phyloP scores from a whole-genome alignment of 2,329 filamentous ascomycete species.

The Neofusicoccum sp. region DNA sequence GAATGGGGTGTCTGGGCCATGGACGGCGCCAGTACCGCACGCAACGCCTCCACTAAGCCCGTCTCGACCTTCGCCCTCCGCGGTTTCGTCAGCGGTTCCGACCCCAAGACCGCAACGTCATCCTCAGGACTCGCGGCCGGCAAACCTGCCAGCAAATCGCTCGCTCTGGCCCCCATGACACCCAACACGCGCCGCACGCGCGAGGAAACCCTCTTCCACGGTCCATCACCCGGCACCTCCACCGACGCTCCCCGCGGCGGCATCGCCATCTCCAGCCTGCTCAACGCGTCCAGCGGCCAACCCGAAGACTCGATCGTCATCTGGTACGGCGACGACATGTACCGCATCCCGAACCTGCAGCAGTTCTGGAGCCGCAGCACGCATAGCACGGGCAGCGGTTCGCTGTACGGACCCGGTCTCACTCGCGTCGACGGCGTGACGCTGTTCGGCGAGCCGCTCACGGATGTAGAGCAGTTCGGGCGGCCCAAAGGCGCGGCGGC shows the following conservation, averaged over 20 bases:
- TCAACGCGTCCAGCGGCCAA: slow-evolving; percentile 29
- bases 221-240: slow-evolving; percentile 32
- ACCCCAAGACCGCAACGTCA: slow-evolving; percentile 20
- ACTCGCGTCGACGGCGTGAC: slow-evolving; percentile 42
- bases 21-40: slow-evolving; percentile 32
- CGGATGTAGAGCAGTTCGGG: slow-evolving; percentile 44
- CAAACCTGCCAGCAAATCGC: slow-evolving; percentile 31
- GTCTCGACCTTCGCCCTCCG: slow-evolving; percentile 34
- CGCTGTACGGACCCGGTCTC: slow-evolving; percentile 42
- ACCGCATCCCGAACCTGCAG: slow-evolving; percentile 45
- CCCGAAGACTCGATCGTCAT: slow-evolving; percentile 47
- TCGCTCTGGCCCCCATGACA: slow-evolving; percentile 49
- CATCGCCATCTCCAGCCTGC: slow-evolving; percentile 38
- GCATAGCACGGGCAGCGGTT: slow-evolving; percentile 32
- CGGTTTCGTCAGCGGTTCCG: slow-evolving; percentile 32
- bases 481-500: slow-evolving; percentile 35
- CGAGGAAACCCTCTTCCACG: slow-evolving; percentile 45
- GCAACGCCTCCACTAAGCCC: slow-evolving; percentile 23
- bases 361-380: slow-evolving; percentile 44
- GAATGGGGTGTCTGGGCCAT: slow-evolving; percentile 56
- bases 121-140: slow-evolving; percentile 16
- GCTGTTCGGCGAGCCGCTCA: slow-evolving; percentile 43
- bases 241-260: slow-evolving; percentile 38
- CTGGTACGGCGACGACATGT: slow-evolving; percentile 46
- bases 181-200: slow-evolving; percentile 50